These are phyloP conservation scores for Colletotrichum spaethianum DNA, from an alignment of 2,329 filamentous ascomycete species.

Conservation along the genomic window DNA sequence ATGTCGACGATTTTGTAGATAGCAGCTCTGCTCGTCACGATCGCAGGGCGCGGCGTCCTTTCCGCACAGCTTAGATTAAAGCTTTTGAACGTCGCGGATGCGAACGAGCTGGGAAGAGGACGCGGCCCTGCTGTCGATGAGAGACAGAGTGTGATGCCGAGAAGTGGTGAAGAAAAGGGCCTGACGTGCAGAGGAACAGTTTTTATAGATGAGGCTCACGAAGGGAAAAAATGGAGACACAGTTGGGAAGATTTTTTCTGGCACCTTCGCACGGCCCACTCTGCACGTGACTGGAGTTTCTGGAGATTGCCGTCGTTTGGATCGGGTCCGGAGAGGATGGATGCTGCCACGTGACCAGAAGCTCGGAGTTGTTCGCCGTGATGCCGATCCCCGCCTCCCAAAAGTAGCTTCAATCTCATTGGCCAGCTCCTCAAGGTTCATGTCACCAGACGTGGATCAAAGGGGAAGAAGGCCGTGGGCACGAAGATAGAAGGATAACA, in stretches of 20 bases:
- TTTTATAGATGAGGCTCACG: slow-evolving; percentile 37
- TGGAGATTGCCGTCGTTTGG: not conserved
- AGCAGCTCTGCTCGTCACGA: not conserved
- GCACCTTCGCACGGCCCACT: slow-evolving; percentile 4
- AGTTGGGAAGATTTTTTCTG: slow-evolving; percentile 31
- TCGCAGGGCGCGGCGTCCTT: not conserved
- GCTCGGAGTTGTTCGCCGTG: slow-evolving; percentile 32
- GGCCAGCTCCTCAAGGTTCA: slow-evolving; percentile 28
- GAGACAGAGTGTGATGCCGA: slow-evolving; percentile 3
- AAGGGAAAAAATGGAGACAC: slow-evolving; percentile 31
- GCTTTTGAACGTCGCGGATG: not conserved
- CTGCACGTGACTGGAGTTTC: not conserved
- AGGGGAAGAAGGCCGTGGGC: not conserved
- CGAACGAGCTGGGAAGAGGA: not conserved
- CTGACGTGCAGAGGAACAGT: slow-evolving; percentile 24
- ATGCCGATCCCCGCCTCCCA: slow-evolving; percentile 22
- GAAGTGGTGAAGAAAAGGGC: not conserved
- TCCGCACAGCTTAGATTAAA: not conserved
- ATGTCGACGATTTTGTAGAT: not conserved
- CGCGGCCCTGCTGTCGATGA: not conserved
- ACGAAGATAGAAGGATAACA: not conserved
- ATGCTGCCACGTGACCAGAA: not conserved
- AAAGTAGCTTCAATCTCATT: slow-evolving; percentile 13
- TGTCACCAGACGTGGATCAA: slow-evolving; percentile 35
- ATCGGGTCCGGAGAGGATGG: too few species aligned